A percentile compares a stretch with the other conserved stretches of the same genome.
Conservation (phyloP, 2,329 filamentous ascomycete genomes). For the Aaosphaeria arxii region DNA sequence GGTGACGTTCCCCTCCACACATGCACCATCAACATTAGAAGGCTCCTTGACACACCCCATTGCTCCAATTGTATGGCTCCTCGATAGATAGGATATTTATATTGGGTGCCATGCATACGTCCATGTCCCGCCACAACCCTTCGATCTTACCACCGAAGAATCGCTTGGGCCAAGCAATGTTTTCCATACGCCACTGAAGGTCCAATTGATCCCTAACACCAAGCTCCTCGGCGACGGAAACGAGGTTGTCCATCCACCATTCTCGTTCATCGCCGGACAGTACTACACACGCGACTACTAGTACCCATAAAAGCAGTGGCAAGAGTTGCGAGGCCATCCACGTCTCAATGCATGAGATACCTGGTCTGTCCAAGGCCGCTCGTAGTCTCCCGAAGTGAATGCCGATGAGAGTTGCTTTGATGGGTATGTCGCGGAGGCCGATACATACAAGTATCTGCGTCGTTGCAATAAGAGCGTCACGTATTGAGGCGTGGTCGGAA, state of each 20-base stretch:
- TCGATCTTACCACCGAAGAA: slow-evolving; percentile 7
- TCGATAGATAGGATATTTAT: too few relatives aligned
- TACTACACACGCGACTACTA: slow-evolving; percentile 16
- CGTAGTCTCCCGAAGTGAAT: slow-evolving; percentile 13
- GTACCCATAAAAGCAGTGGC: slow-evolving; percentile 17
- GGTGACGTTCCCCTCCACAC: too few relatives aligned
- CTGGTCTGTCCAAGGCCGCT: slow-evolving; percentile 9
- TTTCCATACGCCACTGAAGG: slow-evolving; percentile 9
- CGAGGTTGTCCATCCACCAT: slow-evolving; percentile 17
- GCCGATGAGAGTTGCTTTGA: slow-evolving; percentile 17
- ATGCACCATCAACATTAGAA: too few relatives aligned
- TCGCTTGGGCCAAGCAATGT: slow-evolving; percentile 21
- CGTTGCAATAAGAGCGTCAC: slow-evolving; percentile 15
- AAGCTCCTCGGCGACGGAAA: slow-evolving; percentile 10
- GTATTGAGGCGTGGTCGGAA: slow-evolving; percentile 17
- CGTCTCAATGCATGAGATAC: not conserved
- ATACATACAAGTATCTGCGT: slow-evolving; percentile 22
- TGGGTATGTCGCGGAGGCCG: slow-evolving; percentile 15
- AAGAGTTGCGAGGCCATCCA: slow-evolving; percentile 7
- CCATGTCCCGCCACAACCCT: not conserved
- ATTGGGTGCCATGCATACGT: too few relatives aligned
- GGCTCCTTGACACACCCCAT: too few relatives aligned
- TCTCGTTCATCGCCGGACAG: slow-evolving; percentile 1
- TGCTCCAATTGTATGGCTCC: too few relatives aligned
- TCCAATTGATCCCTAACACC: slow-evolving; percentile 2